phyloP scores from a whole-genome alignment of 768 basidiomycete genomes.

The Lactarius vividus region DNA sequence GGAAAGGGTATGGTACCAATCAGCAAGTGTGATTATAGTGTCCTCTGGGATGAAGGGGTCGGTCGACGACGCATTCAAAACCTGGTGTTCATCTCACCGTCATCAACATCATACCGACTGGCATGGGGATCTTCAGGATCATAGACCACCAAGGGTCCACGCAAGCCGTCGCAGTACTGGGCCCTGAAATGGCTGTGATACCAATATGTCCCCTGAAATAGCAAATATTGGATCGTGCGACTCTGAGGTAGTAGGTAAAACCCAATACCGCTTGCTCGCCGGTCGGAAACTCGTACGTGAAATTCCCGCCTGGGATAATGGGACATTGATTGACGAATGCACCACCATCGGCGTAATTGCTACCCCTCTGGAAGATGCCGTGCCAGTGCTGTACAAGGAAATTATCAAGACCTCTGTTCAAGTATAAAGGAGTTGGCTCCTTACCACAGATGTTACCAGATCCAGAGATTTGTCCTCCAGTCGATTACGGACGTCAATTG shows the following conservation, averaged over 20 bases:
- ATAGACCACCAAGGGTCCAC: constrained; percentile 32
- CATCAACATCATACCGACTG: constrained; percentile 30
- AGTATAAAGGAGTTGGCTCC: neutral
- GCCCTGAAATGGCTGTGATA: constrained; percentile 39
- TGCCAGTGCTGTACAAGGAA: constrained; percentile 50
- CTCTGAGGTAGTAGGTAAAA: too few species aligned
- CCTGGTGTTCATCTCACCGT: constrained; percentile 23
- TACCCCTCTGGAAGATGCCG: constrained; percentile 43
- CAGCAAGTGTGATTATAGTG: constrained; percentile 31
- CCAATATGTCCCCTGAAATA: constrained; percentile 32
- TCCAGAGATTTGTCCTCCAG: constrained; percentile 46
- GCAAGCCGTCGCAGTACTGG: constrained; percentile 39
- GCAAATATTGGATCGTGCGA: too few species aligned
- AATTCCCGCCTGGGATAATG: constrained; percentile 40
- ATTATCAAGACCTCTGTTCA: neutral
- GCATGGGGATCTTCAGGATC: constrained; percentile 31
- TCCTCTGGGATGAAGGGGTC: constrained; percentile 9
- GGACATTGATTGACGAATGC: constrained; percentile 46
- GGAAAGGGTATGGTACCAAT: constrained; percentile 28
- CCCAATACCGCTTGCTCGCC: constrained; percentile 35
- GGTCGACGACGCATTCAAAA: neutral
- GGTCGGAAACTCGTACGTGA: constrained; percentile 41
- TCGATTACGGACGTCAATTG: constrained; percentile 43
- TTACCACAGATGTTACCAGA: constrained; percentile 48
- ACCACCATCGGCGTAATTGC: constrained; percentile 47